Evolutionary conservation across 2,329 filamentous ascomycete genomes (phyloP), one percentile per base, ranked within the genome.

Genomic region (Nemania diffusa): DNA sequence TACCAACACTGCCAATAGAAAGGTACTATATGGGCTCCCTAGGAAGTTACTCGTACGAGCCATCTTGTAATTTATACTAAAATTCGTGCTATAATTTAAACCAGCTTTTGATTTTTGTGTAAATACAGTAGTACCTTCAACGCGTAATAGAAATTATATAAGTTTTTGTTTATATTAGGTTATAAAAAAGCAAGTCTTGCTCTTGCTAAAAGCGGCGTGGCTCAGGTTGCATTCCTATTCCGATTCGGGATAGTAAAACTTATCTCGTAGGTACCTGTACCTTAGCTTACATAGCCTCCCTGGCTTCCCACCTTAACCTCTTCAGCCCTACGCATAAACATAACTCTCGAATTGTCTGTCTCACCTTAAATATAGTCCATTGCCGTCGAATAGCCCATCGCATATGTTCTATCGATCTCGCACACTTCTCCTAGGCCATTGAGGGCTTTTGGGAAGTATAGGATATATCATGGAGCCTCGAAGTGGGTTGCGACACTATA

Each of bases 381-480:
- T 42, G 22, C 37, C 17, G 20, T 51, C n/a, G 15, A 9, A 15
- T 42, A 24, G 15, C 32, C 37, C 17, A 22, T 27, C 13, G 22
- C 11, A 20, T 44, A 56, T 52, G 24, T 3, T 15, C 2, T 50
- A 40, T 46, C 59, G 20, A 62, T 9, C 20, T n/a, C n/a, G 7
- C 26, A 6, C 20, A 2, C 24, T 22, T 24, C 5, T 37, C 44
- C 0, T 37, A 48, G 57, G 17, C 32, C 11, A 58, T 34, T 15
- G n/a, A 22, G 24, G 42, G 26, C 57, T 9, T 15, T 37, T 51
- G 42, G 17, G 44, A 46, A 58, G 26, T 34, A 50, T 17, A 17
- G 5, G 17, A 29, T 46, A 51, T 34, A 72, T 63, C 57, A 71
- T 72, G 70, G 69, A 62, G 52, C 59, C 61, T 24, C 67, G 60